Evolutionary conservation across 148 eudicot genomes (phyloP).

Genomic region (Drosera capensis): DNA sequence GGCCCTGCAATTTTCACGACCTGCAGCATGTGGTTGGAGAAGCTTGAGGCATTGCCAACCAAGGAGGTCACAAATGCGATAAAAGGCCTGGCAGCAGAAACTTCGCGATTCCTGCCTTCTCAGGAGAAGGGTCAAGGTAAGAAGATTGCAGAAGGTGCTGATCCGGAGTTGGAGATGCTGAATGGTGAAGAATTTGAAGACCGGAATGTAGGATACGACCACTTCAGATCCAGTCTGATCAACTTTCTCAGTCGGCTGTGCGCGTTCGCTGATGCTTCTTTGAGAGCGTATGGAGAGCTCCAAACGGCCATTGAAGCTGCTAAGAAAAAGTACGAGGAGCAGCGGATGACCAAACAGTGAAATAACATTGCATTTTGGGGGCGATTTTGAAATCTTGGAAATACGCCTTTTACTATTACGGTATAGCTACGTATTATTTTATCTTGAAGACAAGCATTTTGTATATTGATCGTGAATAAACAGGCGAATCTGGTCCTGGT

Average conservation of each 20-base stretch:
- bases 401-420: no score
- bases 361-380: no score
- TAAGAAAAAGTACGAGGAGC: conserved; percentile 35
- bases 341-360: no score
- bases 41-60: conserved; percentile 27
- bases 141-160: conserved; percentile 13
- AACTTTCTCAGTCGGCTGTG: conserved; percentile 37
- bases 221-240: conserved; percentile 33
- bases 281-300: conserved; percentile 44
- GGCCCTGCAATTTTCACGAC: conserved; percentile 83
- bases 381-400: no score
- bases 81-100: conserved; percentile 43
- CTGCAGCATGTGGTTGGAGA: conserved; percentile 65
- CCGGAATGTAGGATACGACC: conserved; percentile 25
- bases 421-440: no score
- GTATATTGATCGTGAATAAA: no score
- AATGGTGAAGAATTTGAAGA: conserved; percentile 34
- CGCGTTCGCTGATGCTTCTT: conserved; percentile 40
- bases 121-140: conserved; percentile 71
- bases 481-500: no score
- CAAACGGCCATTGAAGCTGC: conserved; percentile 39
- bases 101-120: conserved; percentile 45
- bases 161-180: conserved; percentile 15
- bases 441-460: no score
- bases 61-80: conserved; percentile 35